Base-by-base conservation (phyloP, 108 stramenopile genomes). In the Heterococcus sp. region DNA sequence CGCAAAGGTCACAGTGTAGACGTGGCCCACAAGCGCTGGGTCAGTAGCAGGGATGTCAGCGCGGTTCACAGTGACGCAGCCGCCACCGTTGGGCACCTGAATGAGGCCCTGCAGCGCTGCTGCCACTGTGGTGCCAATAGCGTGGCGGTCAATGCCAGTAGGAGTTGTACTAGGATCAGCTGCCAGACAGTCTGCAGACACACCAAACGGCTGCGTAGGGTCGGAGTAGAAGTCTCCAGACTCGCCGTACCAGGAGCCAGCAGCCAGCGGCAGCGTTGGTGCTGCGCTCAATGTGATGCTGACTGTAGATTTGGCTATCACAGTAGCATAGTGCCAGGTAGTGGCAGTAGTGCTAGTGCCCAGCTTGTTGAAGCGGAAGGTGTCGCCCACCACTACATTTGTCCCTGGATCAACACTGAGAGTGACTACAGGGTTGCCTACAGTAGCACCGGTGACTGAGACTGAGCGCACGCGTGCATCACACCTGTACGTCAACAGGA, bases 171-270 rank as follows among this genome's bases (percentile, higher is more conserved):
- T 74, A 14, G 81, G 71, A 38, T 82, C 81, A 29, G 73, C 64
- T 74, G 69, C 66, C 1, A 72, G 37, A 38, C 92, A 92, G 66
- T 71, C 88, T 82, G 85, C 90, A 84, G 68, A 92, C 72, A 71
- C 92, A 30, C 90, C 92, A 69, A 88, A 74, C 8, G 39, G 68
- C 68, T 78, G 87, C 65, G 80, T 63, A 68, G 90, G 91, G 74
- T 92, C 92, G 4, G 89, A 91, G 80, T 88, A 92, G 71, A 90
- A 93, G 67, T 75, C 69, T 1, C 92, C 92, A 66, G 76, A 85
- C 78, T 93, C 92, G 2, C 89, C 91, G 75, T 93, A 72, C 68
- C 66, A 82, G 32, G 32, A 34, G 1, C n/a, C n/a, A n/a, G n/a
- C n/a, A 2, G 73, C 72, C 0, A 68, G 39, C 29, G 58, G n/a